These are phyloP conservation scores for Rutstroemia sp. DNA, from an alignment of 2,329 filamentous ascomycete genomes.

Conservation along the genomic window DNA sequence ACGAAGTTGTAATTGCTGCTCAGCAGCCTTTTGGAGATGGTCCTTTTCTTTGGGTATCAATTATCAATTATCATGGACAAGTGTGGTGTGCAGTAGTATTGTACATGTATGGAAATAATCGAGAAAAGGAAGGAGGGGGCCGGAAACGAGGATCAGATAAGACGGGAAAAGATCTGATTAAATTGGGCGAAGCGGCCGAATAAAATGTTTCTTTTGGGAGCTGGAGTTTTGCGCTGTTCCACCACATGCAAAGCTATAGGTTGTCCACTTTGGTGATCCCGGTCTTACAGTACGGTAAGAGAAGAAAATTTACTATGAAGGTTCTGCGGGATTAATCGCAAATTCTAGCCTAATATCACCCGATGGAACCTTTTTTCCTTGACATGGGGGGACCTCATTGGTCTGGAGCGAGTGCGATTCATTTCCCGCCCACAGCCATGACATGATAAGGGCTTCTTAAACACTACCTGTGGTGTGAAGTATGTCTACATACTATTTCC, in stretches of 20 bases:
- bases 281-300: no score
- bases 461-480: no score
- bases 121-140: not conserved
- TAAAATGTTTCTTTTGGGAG: not conserved
- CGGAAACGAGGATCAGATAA: constrained; percentile 8
- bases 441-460: no score
- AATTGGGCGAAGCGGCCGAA: not conserved
- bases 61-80: not conserved
- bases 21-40: not conserved
- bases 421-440: no score
- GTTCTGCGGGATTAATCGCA: no score
- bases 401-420: no score
- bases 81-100: not conserved
- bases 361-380: no score
- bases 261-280: not conserved
- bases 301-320: no score
- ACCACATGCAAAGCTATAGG: not conserved
- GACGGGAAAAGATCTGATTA: constrained; percentile 9
- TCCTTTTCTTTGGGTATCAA: not conserved
- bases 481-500: no score
- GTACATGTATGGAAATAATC: not conserved
- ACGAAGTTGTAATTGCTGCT: not conserved
- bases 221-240: not conserved
- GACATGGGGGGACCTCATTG: no score
- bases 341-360: no score